These are phyloP conservation scores for Emydomyces testavorans DNA, from an alignment of 2,329 filamentous ascomycete species.

Conservation along the genomic window DNA sequence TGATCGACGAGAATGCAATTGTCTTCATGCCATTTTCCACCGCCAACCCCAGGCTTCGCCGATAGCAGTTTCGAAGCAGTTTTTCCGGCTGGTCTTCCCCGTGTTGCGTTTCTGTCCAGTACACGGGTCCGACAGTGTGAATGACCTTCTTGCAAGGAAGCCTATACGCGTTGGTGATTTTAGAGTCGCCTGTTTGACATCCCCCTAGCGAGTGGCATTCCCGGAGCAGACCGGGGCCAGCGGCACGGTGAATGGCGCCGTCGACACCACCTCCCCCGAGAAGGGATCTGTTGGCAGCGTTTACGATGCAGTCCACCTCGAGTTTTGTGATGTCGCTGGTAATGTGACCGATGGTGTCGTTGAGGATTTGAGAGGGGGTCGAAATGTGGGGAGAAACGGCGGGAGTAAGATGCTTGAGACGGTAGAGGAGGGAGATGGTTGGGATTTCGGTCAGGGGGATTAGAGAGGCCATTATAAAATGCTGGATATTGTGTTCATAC, in stretches of 20 bases:
- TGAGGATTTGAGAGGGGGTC: slow-evolving; percentile 45
- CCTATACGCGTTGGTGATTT: slow-evolving; percentile 67
- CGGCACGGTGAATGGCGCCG: slow-evolving; percentile 73
- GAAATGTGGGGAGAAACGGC: slow-evolving; percentile 20
- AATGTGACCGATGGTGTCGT: slow-evolving; percentile 60
- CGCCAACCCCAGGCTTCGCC: slow-evolving; percentile 59
- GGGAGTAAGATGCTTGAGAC: slow-evolving; percentile 39
- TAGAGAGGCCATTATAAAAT: slow-evolving; percentile 11
- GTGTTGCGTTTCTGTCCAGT: slow-evolving; percentile 34
- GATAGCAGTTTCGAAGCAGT: slow-evolving; percentile 55
- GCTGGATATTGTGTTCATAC: neutral
- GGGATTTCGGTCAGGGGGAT: slow-evolving; percentile 27
- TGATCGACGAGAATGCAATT: slow-evolving; percentile 73
- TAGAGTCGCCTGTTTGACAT: slow-evolving; percentile 66
- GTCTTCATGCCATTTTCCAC: slow-evolving; percentile 53
- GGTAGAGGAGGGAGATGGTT: slow-evolving; percentile 51
- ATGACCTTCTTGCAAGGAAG: slow-evolving; percentile 71
- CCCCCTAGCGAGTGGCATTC: slow-evolving; percentile 64
- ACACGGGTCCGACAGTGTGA: slow-evolving; percentile 82
- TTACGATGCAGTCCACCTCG: slow-evolving; percentile 71
- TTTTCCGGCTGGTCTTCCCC: slow-evolving; percentile 26
- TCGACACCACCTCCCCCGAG: slow-evolving; percentile 85
- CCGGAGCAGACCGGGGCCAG: slow-evolving; percentile 53
- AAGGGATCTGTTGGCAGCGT: slow-evolving; percentile 72
- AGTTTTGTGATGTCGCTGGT: slow-evolving; percentile 73